Conservation (phyloP, 2,329 filamentous ascomycete species). For the Cladophialophora psammophila region DNA sequence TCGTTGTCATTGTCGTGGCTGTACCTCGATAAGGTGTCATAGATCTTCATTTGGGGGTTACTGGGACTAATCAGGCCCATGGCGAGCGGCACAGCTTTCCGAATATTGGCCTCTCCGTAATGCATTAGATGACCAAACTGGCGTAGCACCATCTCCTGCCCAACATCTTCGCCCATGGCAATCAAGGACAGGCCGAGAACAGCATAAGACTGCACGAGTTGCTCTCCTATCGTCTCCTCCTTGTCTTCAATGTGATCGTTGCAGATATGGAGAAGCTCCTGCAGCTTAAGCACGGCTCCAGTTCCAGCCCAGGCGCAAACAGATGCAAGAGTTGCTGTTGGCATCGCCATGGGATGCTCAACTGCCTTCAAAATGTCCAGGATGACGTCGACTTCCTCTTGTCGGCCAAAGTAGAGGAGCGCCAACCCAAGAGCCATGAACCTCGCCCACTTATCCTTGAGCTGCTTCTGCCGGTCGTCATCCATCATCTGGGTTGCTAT, state of each 20-base stretch:
- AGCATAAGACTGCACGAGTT: constrained; percentile 93
- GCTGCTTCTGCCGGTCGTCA: constrained; percentile 85
- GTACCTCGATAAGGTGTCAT: constrained; percentile 96
- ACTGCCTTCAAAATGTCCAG: constrained; percentile 96
- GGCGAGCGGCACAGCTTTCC: constrained; percentile 91
- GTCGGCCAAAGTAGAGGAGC: constrained; percentile 91
- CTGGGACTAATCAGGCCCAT: constrained; percentile 97
- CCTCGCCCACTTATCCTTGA: constrained; percentile 98
- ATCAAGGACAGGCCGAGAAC: constrained; percentile 93
- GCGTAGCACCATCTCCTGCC: constrained; percentile 97
- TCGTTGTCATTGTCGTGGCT: constrained; percentile 99
- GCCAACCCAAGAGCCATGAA: constrained; percentile 95
- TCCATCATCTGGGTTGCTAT: constrained; percentile 93
- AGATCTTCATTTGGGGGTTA: constrained; percentile 99
- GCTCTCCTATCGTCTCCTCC: constrained; percentile 93
- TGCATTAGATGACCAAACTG: constrained; percentile 99
- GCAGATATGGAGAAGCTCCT: constrained; percentile 96
- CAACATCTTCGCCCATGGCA: constrained; percentile 97
- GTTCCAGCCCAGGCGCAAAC: constrained; percentile 99
- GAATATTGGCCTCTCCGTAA: constrained; percentile 96
- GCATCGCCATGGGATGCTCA: constrained; percentile 94
- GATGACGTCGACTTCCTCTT: constrained; percentile 98
- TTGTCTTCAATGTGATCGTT: constrained; percentile 96
- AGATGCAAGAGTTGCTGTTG: constrained; percentile 91
- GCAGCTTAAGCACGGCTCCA: constrained; percentile 94